Percentiles rank a stretch among this genome's conserved stretches.
Conservation (phyloP, 345 rosid genomes). For the Microthlaspi erraticum region DNA sequence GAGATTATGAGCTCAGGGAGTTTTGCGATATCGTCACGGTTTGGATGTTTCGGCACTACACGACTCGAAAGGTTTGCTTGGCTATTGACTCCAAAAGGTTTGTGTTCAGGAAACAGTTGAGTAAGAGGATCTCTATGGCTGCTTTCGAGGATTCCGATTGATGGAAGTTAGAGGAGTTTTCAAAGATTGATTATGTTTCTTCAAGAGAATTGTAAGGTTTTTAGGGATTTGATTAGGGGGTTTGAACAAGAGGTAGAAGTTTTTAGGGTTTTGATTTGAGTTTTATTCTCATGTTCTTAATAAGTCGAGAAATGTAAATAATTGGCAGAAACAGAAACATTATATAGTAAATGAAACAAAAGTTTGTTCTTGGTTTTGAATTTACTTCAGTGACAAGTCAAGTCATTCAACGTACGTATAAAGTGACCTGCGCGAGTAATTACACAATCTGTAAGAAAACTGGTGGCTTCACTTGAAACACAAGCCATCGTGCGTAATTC, state of each 20-base stretch:
- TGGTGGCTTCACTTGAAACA: too few relatives aligned
- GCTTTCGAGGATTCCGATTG: background rate
- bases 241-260: background rate
- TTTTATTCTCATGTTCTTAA: background rate
- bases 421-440: too few relatives aligned
- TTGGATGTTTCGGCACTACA: conserved; percentile 10
- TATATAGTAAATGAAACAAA: background rate
- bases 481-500: too few relatives aligned
- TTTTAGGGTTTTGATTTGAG: background rate
- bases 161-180: background rate
- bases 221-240: background rate
- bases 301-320: background rate
- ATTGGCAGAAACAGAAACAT: background rate
- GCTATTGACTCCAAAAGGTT: background rate
- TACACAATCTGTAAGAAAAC: too few relatives aligned
- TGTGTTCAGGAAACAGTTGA: background rate
- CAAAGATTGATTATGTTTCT: too few relatives aligned
- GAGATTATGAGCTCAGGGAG: background rate
- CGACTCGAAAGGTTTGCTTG: background rate
- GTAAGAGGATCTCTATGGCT: background rate
- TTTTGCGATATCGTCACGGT: background rate
- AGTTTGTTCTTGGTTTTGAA: background rate
- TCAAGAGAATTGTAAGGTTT: background rate
- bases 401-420: background rate
- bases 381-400: background rate